Base-by-base conservation (phyloP, 208 protist genomes). In the Crithidia mellificae region DNA sequence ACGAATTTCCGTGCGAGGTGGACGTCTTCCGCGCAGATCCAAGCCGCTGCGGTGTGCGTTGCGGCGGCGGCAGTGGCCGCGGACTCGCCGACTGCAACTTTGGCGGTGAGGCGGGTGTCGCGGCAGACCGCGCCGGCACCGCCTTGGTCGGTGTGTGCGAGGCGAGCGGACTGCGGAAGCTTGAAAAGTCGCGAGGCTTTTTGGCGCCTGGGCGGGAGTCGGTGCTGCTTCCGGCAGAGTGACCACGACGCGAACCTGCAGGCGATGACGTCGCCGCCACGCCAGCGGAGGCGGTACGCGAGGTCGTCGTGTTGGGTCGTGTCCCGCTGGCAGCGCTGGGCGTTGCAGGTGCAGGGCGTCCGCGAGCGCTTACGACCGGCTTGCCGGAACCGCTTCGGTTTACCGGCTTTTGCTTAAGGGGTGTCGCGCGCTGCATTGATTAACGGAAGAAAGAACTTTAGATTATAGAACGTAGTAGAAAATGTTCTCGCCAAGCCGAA, bases 151-250 rank as follows among this genome's bases (percentile, higher is more conserved):
- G 20, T 27, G 43, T 34, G 17, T 6, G 6, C 17, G 59, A 15
- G 46, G 32, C 44, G 38, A 29, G 67, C 15, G 49, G 36, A 0
- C 34, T 53, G 22, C 24, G 29, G 15, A 67, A 56, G 43, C 19
- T 59, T 14, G 52, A 47, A 15, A 61, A 53, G n/a, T 54, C 43
- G n/a, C 29, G 22, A 22, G 15, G 57, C 38, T 54, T 67, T 22
- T 63, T 50, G 1, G 2, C 44, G 1, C 7, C 29, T 4, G 43
- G 7, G 57, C 43, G 43, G 17, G 57, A 63, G 44, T 52, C 57
- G 43, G 6, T 63, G 57, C 57, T 63, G 57, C 57, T 63, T 25
- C 57, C 44, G 29, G 43, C 11, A 9, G 57, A 63, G 22, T 19
- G 17, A 7, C 57, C 39, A 3, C 57, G 57, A 0, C 29, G 57